A percentile compares a stretch with the other conserved stretches of the same genome.
Evolutionary conservation across 257 asterid genomes (phyloP).

Genomic region (Fraxinus pennsylvanica): DNA sequence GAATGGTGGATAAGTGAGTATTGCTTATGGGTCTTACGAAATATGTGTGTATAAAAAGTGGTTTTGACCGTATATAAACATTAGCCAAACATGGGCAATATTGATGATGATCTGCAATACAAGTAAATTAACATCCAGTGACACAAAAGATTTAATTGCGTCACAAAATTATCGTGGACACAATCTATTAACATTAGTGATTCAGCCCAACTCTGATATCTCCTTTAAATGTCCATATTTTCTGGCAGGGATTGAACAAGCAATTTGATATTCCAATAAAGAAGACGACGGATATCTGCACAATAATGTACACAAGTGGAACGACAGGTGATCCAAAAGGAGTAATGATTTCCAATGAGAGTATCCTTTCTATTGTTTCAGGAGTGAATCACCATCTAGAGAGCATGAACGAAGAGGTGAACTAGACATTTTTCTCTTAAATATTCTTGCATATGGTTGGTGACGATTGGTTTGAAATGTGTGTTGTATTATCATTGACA

Average conservation of each 20-base stretch:
- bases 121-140: too few relatives aligned
- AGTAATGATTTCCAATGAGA: constrained; percentile 68
- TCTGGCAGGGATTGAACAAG: constrained; percentile 53
- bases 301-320: constrained; percentile 89
- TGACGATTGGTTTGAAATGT: neutral
- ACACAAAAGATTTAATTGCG: too few relatives aligned
- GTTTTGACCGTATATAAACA: too few relatives aligned
- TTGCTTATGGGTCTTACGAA: too few relatives aligned
- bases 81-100: too few relatives aligned
- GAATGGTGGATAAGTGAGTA: too few relatives aligned
- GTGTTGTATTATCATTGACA: constrained; percentile 31
- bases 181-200: too few relatives aligned
- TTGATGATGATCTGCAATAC: neutral
- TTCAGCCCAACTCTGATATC: too few relatives aligned
- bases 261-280: constrained; percentile 55
- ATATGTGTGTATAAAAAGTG: too few relatives aligned
- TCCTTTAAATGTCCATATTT: neutral
- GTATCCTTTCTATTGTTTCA: constrained; percentile 68
- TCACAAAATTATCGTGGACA: too few relatives aligned
- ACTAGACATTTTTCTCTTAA: neutral
- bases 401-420: constrained; percentile 67
- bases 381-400: constrained; percentile 74
- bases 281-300: constrained; percentile 63
- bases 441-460: neutral
- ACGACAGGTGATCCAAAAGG: constrained; percentile 92